Percentiles rank a stretch among this genome's conserved stretches.
phyloP scores from a whole-genome alignment of 2,329 filamentous ascomycete species.

The Aspergillus sp. region DNA sequence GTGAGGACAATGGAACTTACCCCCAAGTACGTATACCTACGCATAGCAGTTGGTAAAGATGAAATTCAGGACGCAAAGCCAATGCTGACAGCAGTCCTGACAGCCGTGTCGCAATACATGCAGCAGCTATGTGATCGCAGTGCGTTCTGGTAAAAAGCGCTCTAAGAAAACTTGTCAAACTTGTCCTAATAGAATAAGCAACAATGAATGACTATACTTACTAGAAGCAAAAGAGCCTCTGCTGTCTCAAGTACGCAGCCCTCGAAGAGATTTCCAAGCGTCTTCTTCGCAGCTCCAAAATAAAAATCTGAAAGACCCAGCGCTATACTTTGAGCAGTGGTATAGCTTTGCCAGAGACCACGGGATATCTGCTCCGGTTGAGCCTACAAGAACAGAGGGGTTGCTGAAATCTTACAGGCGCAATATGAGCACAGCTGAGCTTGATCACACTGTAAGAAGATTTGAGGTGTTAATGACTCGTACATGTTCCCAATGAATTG shows the following conservation, averaged over 20 bases:
- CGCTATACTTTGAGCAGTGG: too few species aligned
- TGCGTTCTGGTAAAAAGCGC: constrained; percentile 39
- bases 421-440: too few species aligned
- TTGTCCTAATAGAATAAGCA: background rate
- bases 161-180: constrained; percentile 9
- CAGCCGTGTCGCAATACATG: constrained; percentile 43
- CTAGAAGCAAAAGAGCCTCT: constrained; percentile 33
- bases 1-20: constrained; percentile 18
- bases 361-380: too few species aligned
- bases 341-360: too few species aligned
- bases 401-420: too few species aligned
- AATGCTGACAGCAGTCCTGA: constrained; percentile 39
- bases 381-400: too few species aligned
- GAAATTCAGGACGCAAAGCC: constrained; percentile 35
- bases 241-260: constrained; percentile 32
- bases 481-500: too few species aligned
- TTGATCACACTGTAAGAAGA: too few species aligned
- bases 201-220: background rate
- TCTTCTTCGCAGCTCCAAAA: background rate
- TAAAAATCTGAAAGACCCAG: too few species aligned
- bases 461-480: too few species aligned
- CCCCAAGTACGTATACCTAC: constrained; percentile 31
- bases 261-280: constrained; percentile 36
- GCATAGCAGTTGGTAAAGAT: constrained; percentile 20
- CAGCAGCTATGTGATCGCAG: constrained; percentile 41